Evolutionary conservation across 225 moss, liverwort and hornwort genomes (phyloP), one percentile per base, ranked within the genome.

Genomic region (Marchantia polymorpha): DNA sequence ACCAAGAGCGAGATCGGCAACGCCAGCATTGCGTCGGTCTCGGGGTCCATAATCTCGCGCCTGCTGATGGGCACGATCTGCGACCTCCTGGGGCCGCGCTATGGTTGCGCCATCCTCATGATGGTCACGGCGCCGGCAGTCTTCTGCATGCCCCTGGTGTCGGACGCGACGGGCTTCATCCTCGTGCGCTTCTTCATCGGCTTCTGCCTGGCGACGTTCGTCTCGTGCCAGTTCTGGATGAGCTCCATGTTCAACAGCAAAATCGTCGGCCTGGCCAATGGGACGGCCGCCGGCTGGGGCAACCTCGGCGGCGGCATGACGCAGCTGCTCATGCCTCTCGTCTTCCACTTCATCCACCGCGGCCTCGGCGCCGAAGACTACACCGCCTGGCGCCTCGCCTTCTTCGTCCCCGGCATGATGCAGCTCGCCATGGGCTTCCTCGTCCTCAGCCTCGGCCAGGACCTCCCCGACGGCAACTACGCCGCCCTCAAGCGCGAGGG

Each of bases 241-340:
- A n/a, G 91, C 83, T 91, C 92, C 81, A 87, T 93, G 88, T 93
- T 93, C 84, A 93, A 89, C 81, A 89, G 87, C 86, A 90, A 90
- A 81, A 93, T 93, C 54, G 92, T 93, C 23, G 92, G 92, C 46
- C 84, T 91, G 0, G 92, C 91, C n/a, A 91, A 93, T 4, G 92
- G 92, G 10, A 85, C 91, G 14, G 92, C 92, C 3, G 92, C 91
- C 26, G 92, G 92, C 0, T 93, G 92, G 92, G 92, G 92, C 0
- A 93, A 93, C 55, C 87, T 93, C 14, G 92, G 92, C 3, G 92
- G 92, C 14, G 92, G 92, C 12, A 88, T 91, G 14, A 91, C 90
- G 4, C 92, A 93, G 63, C 90, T 93, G 64, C 87, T 93, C 80
- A 93, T 93, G 92, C 92, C 92, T 23, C 85, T 91, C 25, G 86